Evolutionary conservation across 495 filamentous ascomycete genomes (phyloP).

Genomic region (Rusavskia elegans): DNA sequence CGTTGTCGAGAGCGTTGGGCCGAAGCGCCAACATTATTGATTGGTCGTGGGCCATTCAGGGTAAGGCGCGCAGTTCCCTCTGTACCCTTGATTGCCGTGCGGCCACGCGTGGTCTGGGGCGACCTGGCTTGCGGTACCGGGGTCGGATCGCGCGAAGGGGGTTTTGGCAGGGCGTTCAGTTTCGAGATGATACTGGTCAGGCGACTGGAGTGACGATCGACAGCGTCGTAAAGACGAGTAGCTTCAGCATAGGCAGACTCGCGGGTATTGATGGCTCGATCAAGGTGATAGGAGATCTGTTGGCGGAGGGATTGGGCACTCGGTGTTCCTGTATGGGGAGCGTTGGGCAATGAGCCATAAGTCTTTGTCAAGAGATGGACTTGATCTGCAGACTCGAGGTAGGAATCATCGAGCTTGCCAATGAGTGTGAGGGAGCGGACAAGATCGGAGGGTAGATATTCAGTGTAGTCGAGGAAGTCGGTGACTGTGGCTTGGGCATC

Average conservation of each 20-base stretch:
- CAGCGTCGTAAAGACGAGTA: conserved; percentile 57
- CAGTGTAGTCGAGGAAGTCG: conserved; percentile 92
- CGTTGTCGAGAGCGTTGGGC: conserved; percentile 24
- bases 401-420: conserved; percentile 60
- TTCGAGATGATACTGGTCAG: conserved; percentile 65
- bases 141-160: conserved; percentile 51
- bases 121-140: conserved; percentile 30
- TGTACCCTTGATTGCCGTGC: conserved; percentile 25
- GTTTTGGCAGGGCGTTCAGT: conserved; percentile 59
- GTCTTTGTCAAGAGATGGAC: conserved; percentile 57
- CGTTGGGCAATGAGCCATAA: conserved; percentile 55
- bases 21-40: conserved; percentile 10
- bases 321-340: conserved; percentile 36
- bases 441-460: conserved; percentile 89
- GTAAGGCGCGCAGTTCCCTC: conserved; percentile 39
- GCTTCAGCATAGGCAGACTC: conserved; percentile 72
- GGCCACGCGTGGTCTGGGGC: conserved; percentile 39
- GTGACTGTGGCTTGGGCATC: conserved; percentile 89
- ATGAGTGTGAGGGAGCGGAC: conserved; percentile 81
- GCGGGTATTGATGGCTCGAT: conserved; percentile 58
- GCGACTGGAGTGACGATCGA: conserved; percentile 64
- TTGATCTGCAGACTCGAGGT: conserved; percentile 43
- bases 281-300: conserved; percentile 58
- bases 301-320: conserved; percentile 47
- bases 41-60: conserved; percentile 34